Percentiles rank a stretch among this genome's conserved stretches.
Evolutionary conservation across 129 eudicot species (phyloP).

Genomic region (Oenanthe sinensis): DNA sequence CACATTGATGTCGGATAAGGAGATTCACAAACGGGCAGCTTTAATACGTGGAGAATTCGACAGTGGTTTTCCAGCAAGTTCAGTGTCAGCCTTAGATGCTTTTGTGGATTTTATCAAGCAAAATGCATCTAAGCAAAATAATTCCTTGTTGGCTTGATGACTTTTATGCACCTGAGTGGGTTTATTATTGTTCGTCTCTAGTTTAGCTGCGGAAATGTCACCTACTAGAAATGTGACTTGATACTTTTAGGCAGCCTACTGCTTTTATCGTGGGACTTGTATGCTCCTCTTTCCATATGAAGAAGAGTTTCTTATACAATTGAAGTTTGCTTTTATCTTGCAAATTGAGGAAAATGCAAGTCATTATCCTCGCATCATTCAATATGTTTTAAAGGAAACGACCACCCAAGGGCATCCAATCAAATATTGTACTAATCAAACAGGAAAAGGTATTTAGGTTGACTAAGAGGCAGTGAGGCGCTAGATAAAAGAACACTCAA

Average conservation of each 20-base stretch:
- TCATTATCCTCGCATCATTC: too few species aligned
- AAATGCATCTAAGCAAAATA: constrained; percentile 11
- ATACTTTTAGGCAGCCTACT: background rate
- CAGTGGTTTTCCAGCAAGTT: constrained; percentile 50
- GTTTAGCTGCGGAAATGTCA: background rate
- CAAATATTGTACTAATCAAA: too few species aligned
- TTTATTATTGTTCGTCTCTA: background rate
- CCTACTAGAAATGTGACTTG: background rate
- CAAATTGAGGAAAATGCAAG: background rate
- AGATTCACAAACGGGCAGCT: constrained; percentile 34
- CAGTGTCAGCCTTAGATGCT: constrained; percentile 52
- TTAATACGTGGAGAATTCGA: constrained; percentile 24
- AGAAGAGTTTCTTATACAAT: background rate
- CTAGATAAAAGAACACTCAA: too few species aligned
- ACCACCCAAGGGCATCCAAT: too few species aligned
- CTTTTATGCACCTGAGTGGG: background rate
- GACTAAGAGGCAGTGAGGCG: too few species aligned
- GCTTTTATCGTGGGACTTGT: background rate
- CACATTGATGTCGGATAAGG: constrained; percentile 45
- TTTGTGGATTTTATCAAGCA: constrained; percentile 41
- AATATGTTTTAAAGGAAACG: too few species aligned
- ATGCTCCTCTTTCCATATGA: background rate
- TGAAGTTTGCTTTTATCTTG: background rate
- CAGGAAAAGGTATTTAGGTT: too few species aligned
- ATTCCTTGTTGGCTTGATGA: too few species aligned